A percentile compares a stretch with the other conserved stretches of the same genome.
phyloP scores from a whole-genome alignment of 2,329 filamentous ascomycete genomes.

The Fusarium concolor region DNA sequence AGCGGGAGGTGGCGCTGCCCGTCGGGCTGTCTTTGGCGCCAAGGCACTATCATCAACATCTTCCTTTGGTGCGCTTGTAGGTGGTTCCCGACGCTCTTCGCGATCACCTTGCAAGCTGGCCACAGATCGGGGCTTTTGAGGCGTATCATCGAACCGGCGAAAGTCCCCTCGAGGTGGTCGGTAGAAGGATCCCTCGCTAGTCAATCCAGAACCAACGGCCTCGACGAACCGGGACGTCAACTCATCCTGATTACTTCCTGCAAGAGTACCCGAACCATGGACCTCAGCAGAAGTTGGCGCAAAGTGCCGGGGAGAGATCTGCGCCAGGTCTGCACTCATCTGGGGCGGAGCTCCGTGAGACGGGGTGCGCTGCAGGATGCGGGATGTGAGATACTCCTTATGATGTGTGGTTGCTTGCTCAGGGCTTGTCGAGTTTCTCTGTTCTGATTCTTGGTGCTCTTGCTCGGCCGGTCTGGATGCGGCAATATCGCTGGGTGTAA shows the following conservation, averaged over 20 bases:
- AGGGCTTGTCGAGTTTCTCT: slow-evolving; percentile 44
- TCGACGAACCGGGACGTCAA: slow-evolving; percentile 72
- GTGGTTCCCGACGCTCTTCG: slow-evolving; percentile 37
- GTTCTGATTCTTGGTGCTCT: slow-evolving; percentile 22
- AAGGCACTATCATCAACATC: slow-evolving; percentile 59
- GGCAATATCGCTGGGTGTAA: slow-evolving; percentile 49
- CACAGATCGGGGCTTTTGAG: slow-evolving; percentile 58
- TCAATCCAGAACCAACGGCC: slow-evolving; percentile 60
- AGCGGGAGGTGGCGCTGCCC: slow-evolving; percentile 56
- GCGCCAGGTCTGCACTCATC: slow-evolving; percentile 69
- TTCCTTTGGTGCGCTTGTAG: slow-evolving; percentile 39
- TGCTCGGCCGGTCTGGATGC: slow-evolving; percentile 20
- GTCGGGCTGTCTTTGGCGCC: slow-evolving; percentile 57
- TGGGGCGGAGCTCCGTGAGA: slow-evolving; percentile 72
- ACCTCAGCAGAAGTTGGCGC: slow-evolving; percentile 48
- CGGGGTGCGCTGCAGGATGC: slow-evolving; percentile 72
- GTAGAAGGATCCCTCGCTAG: slow-evolving; percentile 65
- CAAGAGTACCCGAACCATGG: slow-evolving; percentile 41
- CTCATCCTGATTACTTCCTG: slow-evolving; percentile 56
- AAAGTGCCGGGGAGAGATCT: slow-evolving; percentile 54
- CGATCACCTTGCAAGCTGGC: slow-evolving; percentile 49
- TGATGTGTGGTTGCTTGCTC: slow-evolving; percentile 62
- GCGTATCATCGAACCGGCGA: slow-evolving; percentile 49
- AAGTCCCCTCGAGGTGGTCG: slow-evolving; percentile 50
- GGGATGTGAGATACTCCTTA: slow-evolving; percentile 75